phyloP scores from a whole-genome alignment of 2,329 filamentous ascomycete species.

The Neurospora sp. region DNA sequence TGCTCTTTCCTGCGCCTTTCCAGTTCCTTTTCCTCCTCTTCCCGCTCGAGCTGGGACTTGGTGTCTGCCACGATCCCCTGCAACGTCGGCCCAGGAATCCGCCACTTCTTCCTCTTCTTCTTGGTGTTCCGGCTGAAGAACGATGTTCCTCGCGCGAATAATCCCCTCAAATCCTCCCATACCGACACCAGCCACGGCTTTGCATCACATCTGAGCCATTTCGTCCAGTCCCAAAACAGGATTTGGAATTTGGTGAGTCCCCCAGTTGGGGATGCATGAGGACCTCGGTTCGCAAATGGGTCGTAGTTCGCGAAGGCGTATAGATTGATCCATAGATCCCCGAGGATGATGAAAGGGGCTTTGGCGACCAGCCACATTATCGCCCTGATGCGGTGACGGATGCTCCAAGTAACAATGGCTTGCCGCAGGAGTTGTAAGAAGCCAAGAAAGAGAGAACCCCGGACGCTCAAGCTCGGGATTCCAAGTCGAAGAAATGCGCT shows the following conservation, averaged over 20 bases:
- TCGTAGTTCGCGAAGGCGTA: background rate
- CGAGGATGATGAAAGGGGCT: background rate
- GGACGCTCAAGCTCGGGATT: background rate
- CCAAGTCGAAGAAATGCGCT: background rate
- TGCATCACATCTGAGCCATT: background rate
- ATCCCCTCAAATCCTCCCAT: background rate
- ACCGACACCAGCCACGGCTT: background rate
- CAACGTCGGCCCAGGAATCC: background rate
- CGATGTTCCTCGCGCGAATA: background rate
- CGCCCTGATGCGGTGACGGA: background rate
- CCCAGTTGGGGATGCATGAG: background rate
- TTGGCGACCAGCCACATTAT: background rate
- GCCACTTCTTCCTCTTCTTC: background rate
- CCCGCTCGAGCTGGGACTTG: background rate
- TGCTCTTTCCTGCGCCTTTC: background rate
- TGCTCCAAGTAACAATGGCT: background rate
- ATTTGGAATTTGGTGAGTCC: background rate
- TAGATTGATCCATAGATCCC: background rate
- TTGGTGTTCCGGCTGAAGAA: background rate
- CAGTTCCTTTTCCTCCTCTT: background rate
- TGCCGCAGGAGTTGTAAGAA: background rate
- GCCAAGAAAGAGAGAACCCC: background rate
- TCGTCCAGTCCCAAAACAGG: background rate
- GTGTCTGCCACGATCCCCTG: background rate
- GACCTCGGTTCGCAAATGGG: background rate